Evolutionary conservation across 208 protist genomes (phyloP).

Genomic region (Trypanosoma congolense): DNA sequence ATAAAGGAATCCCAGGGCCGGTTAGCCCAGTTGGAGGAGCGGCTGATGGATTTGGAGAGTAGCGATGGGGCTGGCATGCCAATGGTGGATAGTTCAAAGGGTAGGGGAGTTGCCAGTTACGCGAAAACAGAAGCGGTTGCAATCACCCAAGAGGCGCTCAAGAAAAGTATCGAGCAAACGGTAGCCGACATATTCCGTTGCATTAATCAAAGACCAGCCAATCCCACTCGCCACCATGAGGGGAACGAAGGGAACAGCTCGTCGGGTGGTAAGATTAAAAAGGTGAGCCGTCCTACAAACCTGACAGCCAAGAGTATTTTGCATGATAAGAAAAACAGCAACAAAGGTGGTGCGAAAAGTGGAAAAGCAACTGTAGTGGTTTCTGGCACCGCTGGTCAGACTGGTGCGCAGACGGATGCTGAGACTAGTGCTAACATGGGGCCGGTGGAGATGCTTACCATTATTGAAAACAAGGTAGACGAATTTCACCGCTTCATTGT

Average conservation of each 20-base stretch:
- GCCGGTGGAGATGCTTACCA: slow-evolving; percentile 87
- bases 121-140: slow-evolving; percentile 13
- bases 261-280: neutral
- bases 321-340: neutral
- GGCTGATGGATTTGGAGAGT: slow-evolving; percentile 44
- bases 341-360: slow-evolving; percentile 16
- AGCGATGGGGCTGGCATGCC: slow-evolving; percentile 10
- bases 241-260: slow-evolving; percentile 1
- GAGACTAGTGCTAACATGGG: slow-evolving; percentile 67
- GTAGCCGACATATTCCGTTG: slow-evolving; percentile 66
- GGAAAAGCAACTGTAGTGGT: neutral
- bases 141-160: slow-evolving; percentile 62
- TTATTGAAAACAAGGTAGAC: slow-evolving; percentile 91
- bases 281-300: neutral
- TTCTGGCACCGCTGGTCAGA: neutral
- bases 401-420: slow-evolving; percentile 18
- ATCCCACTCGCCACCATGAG: slow-evolving; percentile 4
- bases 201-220: slow-evolving; percentile 10
- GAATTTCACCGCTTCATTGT: slow-evolving; percentile 79
- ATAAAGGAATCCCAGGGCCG: slow-evolving; percentile 77
- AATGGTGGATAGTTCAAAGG: neutral
- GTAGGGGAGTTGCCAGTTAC: neutral
- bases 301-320: neutral
- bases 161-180: slow-evolving; percentile 52
- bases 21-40: slow-evolving; percentile 63